These are phyloP conservation scores for Flaveria floridana DNA, from an alignment of 140 eudicot species.

Conservation along the genomic window DNA sequence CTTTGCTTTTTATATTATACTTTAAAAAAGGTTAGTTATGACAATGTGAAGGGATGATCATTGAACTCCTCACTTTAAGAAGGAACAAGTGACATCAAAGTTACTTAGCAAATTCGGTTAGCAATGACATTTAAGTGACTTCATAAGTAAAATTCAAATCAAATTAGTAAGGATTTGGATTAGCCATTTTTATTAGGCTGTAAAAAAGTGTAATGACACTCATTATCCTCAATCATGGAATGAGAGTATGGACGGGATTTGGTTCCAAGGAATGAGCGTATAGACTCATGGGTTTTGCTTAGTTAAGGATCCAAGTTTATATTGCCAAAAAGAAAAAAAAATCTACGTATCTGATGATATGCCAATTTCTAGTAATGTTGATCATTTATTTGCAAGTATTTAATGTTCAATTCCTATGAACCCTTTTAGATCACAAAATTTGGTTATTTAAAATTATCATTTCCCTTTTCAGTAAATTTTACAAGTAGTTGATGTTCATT, in stretches of 20 bases:
- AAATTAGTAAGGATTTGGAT: conserved; percentile 9
- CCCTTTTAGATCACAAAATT: conserved; percentile 3
- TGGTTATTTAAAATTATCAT: conserved; percentile 1
- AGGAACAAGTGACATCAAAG: conserved; percentile 16
- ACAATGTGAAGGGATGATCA: conserved; percentile 15
- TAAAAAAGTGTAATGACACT: not conserved
- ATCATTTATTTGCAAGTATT: conserved; percentile 1
- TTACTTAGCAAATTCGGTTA: not conserved
- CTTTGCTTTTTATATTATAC: conserved; percentile 19
- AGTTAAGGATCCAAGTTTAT: not conserved
- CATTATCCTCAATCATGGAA: not conserved
- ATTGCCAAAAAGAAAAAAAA: not conserved
- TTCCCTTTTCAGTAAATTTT: not conserved
- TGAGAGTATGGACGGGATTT: too few relatives aligned
- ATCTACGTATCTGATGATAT: not conserved
- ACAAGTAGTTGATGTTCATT: not conserved
- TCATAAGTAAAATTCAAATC: not conserved
- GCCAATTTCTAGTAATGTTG: not conserved
- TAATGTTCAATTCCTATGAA: conserved; percentile 2
- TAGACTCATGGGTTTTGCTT: not conserved
- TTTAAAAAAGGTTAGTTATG: conserved; percentile 6
- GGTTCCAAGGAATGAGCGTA: not conserved
- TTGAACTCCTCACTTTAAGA: conserved; percentile 7
- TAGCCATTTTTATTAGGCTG: conserved; percentile 1
- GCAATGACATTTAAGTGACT: conserved; percentile 2